Evolutionary conservation across 139 green algal genomes (phyloP).

Genomic region (Chlorella sp.): DNA sequence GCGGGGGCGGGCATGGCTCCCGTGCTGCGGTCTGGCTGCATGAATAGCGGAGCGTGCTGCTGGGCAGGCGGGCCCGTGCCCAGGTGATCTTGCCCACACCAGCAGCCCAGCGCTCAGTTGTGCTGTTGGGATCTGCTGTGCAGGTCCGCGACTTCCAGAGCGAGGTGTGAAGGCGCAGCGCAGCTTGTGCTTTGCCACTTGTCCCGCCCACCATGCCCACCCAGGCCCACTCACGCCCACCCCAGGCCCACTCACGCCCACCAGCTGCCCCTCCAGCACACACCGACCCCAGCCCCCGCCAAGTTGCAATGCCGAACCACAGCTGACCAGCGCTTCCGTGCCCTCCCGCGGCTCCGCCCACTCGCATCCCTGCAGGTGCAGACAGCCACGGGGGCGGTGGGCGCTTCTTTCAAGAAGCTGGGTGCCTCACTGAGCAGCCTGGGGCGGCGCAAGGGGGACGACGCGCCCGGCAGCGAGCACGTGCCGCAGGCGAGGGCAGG

Average conservation of each 20-base stretch:
- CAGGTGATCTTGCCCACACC: background rate
- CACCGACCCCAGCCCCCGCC: background rate
- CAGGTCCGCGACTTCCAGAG: background rate
- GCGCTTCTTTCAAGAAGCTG: conserved; percentile 31
- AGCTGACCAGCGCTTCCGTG: background rate
- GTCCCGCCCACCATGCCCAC: background rate
- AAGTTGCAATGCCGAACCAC: background rate
- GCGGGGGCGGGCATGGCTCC: too few species aligned
- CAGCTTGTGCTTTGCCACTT: background rate
- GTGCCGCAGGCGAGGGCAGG: too few species aligned
- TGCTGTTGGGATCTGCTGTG: background rate
- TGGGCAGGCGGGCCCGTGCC: too few species aligned
- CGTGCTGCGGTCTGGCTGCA: too few species aligned
- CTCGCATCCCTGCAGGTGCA: background rate
- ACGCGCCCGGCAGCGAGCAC: background rate
- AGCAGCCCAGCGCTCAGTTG: background rate
- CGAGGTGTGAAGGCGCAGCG: background rate
- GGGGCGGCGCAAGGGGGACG: background rate
- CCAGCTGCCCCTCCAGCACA: background rate
- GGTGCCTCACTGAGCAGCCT: background rate
- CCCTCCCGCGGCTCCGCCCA: background rate
- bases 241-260: background rate
- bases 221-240: background rate
- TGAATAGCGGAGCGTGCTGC: too few species aligned
- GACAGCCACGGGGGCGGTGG: conserved; percentile 12